A percentile compares a stretch with the other conserved stretches of the same genome.
phyloP scores from a whole-genome alignment of 2,329 filamentous ascomycete species.

The Cladophialophora chaetospira region DNA sequence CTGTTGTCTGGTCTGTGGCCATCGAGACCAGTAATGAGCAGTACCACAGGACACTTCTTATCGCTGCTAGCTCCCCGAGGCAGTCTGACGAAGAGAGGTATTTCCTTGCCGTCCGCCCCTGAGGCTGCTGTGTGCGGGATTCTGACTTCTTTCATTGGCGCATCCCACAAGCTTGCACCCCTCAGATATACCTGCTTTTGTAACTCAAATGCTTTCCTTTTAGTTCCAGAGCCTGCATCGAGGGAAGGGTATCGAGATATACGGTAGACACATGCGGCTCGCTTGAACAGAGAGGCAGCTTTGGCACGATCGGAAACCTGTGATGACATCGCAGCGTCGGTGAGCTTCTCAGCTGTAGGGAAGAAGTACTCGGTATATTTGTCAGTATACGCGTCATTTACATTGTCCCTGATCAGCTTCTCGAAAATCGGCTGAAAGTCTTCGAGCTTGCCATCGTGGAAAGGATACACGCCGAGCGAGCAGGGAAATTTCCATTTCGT shows the following conservation, averaged over 20 bases:
- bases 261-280: conserved; percentile 70
- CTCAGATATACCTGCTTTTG: conserved; percentile 67
- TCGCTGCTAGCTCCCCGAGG: conserved; percentile 38
- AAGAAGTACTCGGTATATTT: conserved; percentile 66
- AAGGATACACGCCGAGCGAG: conserved; percentile 66
- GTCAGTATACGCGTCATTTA: conserved; percentile 67
- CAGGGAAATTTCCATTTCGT: conserved; percentile 73
- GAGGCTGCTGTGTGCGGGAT: conserved; percentile 43
- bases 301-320: conserved; percentile 49
- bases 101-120: conserved; percentile 39
- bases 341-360: conserved; percentile 60
- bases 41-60: conserved; percentile 48
- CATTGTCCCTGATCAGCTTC: conserved; percentile 59
- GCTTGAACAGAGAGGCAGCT: conserved; percentile 66
- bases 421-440: conserved; percentile 72
- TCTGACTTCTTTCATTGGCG: conserved; percentile 42
- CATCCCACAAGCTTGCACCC: conserved; percentile 55
- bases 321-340: conserved; percentile 54
- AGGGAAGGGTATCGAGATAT: conserved; percentile 67
- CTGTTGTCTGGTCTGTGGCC: conserved; percentile 67
- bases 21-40: conserved; percentile 64
- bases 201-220: conserved; percentile 65
- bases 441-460: conserved; percentile 69
- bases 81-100: conserved; percentile 44
- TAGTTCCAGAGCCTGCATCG: conserved; percentile 40